Evolutionary conservation across 73 alveolate genomes (phyloP), one percentile per base, ranked within the genome.

Genomic region (Diophrys appendiculata): DNA sequence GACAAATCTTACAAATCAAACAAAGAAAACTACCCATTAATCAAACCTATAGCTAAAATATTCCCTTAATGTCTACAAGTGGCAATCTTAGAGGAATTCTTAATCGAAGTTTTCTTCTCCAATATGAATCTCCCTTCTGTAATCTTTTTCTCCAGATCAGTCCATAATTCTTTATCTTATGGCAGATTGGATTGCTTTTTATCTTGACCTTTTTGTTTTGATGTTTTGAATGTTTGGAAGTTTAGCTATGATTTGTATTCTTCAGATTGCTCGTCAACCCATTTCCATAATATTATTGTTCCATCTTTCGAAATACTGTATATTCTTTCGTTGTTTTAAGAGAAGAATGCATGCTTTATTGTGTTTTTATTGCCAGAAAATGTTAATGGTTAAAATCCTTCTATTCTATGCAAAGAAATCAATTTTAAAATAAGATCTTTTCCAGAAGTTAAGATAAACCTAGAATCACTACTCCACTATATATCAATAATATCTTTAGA

Each of bases 271-370:
- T 93, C 98, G 24, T 83, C 96, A 1, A 86, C 91, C 93, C 94
- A 94, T 81, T 94, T 96, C 99, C 99, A 96, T 34, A 96, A 86
- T 29, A 95, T 82, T 73, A 96, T 77, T 11, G 92, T 79, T n/a
- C 99, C 99, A 73, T 93, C 92, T 55, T 82, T 82, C 33, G 95
- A 87, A 13, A 94, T 86, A 5, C 98, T 86, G 75, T 82, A 86
- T 22, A 96, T 84, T 73, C 98, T 83, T 29, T 84, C 69, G 78
- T 78, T 74, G 74, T 85, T 95, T 76, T 87, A 91, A 72, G 92
- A 81, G 83, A 92, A 96, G 84, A 94, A 89, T 5, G 97, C 97
- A 0, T 88, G 84, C 31, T 93, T 92, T 33, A 94, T 93, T 72
- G 89, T 88, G 71, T 92, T 90, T 80, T 88, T 94, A 87, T 96